Evolutionary conservation across 2,329 filamentous ascomycete species (phyloP).

Genomic region (Paecilomyces sp.): DNA sequence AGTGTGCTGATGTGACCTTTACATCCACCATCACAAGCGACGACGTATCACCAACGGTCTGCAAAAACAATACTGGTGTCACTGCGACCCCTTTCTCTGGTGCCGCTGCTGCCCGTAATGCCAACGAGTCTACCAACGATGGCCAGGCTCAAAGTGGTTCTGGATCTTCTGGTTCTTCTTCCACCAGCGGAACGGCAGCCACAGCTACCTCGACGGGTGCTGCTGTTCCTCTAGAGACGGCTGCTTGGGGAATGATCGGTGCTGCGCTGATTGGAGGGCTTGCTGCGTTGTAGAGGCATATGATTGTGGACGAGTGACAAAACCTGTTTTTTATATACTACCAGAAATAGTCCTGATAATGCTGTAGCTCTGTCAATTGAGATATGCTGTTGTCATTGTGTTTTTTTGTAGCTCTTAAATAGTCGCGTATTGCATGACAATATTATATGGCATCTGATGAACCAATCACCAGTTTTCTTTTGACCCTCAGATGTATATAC

Average conservation of each 20-base stretch:
- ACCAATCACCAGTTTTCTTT: background rate
- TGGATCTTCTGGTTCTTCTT: slow-evolving; percentile 5
- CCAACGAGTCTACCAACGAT: slow-evolving; percentile 36
- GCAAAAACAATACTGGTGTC: slow-evolving; percentile 54
- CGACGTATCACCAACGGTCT: slow-evolving; percentile 36
- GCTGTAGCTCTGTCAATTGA: background rate
- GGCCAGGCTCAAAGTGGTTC: slow-evolving; percentile 22
- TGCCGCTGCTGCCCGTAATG: slow-evolving; percentile 29
- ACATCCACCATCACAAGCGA: slow-evolving; percentile 42
- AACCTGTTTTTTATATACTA: no score
- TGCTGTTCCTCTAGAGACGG: slow-evolving; percentile 24
- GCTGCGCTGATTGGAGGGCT: slow-evolving; percentile 25
- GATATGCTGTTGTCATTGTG: no score
- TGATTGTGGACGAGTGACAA: no score
- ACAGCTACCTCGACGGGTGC: slow-evolving; percentile 18
- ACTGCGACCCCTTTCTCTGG: slow-evolving; percentile 38
- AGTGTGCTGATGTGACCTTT: slow-evolving; percentile 71
- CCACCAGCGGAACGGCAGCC: background rate
- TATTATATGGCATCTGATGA: background rate
- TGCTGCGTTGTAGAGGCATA: slow-evolving; percentile 19
- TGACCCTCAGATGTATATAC: no score
- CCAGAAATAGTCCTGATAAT: no score
- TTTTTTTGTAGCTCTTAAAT: no score
- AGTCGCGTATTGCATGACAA: no score
- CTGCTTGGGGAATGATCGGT: slow-evolving; percentile 30